Conservation (phyloP, 1,139 yeast genomes). For the Sugiyamaella paludigena region DNA sequence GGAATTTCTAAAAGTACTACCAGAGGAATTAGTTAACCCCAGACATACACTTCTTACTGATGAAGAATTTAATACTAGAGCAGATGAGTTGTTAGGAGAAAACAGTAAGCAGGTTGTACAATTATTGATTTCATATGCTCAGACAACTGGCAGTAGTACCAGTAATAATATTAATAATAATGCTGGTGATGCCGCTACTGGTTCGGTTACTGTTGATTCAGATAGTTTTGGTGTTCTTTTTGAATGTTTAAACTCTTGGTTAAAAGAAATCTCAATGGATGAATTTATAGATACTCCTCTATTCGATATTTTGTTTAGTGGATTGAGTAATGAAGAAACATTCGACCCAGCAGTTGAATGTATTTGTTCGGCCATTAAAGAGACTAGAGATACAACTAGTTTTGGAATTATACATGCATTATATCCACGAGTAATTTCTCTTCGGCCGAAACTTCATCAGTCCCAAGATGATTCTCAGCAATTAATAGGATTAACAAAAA, state of each 20-base stretch:
- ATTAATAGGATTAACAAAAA: conserved; percentile 67
- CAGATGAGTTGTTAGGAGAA: conserved; percentile 57
- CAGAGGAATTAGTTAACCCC: conserved; percentile 83
- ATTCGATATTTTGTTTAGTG: conserved; percentile 64
- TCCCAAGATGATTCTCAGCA: conserved; percentile 64
- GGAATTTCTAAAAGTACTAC: conserved; percentile 80
- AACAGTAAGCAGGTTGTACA: conserved; percentile 69
- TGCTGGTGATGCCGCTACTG: conserved; percentile 3
- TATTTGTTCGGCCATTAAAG: conserved; percentile 70
- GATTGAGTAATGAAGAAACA: conserved; percentile 50
- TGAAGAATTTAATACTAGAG: conserved; percentile 69
- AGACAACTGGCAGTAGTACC: neutral
- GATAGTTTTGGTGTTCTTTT: conserved; percentile 45
- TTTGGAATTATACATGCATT: conserved; percentile 62
- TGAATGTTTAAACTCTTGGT: conserved; percentile 85
- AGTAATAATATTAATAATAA: neutral
- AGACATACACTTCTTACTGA: conserved; percentile 77
- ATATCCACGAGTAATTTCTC: conserved; percentile 61
- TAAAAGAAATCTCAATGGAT: conserved; percentile 75
- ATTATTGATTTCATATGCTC: conserved; percentile 44
- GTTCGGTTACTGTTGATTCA: neutral
- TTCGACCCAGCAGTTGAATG: conserved; percentile 91
- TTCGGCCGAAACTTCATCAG: conserved; percentile 51
- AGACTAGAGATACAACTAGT: conserved; percentile 69
- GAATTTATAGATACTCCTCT: conserved; percentile 61